phyloP scores from a whole-genome alignment of 768 basidiomycete species.

The Boletales sp. region DNA sequence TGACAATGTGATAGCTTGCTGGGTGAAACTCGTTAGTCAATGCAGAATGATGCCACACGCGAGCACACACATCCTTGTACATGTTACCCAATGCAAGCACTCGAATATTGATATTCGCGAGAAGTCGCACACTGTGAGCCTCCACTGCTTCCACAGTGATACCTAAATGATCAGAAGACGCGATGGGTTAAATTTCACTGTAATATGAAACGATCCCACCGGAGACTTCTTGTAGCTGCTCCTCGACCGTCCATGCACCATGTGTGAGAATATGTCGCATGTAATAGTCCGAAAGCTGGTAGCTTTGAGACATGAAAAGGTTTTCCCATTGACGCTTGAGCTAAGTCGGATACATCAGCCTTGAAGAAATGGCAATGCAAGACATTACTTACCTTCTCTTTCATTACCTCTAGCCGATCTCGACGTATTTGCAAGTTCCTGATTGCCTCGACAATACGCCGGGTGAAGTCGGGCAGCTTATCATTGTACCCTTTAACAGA shows the following conservation, averaged over 20 bases:
- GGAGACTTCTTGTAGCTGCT: constrained; percentile 71
- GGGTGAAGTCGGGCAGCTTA: constrained; percentile 72
- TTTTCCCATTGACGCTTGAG: constrained; percentile 78
- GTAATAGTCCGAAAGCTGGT: constrained; percentile 75
- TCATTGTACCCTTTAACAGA: constrained; percentile 86
- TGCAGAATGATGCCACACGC: neutral
- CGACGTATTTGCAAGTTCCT: constrained; percentile 59
- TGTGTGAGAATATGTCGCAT: constrained; percentile 67
- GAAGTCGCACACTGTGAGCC: constrained; percentile 52
- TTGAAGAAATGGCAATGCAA: neutral
- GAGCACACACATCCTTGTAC: constrained; percentile 62
- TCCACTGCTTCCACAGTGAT: constrained; percentile 71
- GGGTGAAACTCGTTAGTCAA: constrained; percentile 7
- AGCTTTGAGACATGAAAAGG: constrained; percentile 82
- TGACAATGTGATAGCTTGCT: constrained; percentile 78
- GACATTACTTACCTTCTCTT: constrained; percentile 63
- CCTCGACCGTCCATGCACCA: constrained; percentile 70
- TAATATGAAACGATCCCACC: constrained; percentile 43
- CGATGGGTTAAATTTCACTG: neutral
- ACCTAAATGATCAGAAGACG: constrained; percentile 38
- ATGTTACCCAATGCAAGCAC: constrained; percentile 84
- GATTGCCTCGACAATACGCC: constrained; percentile 67
- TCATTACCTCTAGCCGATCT: constrained; percentile 76
- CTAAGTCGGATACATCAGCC: constrained; percentile 35
- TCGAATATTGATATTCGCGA: constrained; percentile 64